Evolutionary conservation across 441 rosid genomes (phyloP), one percentile per base, ranked within the genome.

Genomic region (Brassica balearica): DNA sequence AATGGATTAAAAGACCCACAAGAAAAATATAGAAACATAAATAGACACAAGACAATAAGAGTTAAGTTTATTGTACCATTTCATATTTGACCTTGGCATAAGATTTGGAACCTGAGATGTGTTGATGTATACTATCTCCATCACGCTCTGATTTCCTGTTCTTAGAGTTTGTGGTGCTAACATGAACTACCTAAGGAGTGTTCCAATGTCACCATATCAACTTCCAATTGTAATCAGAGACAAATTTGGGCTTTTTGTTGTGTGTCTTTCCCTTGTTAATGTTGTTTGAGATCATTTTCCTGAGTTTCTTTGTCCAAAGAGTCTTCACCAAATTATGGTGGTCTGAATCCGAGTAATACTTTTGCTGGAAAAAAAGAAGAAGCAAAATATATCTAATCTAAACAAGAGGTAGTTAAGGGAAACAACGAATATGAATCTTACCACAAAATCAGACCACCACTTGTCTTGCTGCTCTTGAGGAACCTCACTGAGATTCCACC

Each of bases 121-220:
- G 68, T 32, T 63, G 23, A 63, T 29, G 68, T 0, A 63, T 8
- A 27, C 22, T 11, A 64, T 64, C 68, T 34, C 25, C 68, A 64
- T 22, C 48, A 34, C 23, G 25, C 1, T 32, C 62, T 0, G n/a
- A 29, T 64, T 64, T 64, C 6, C 22, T 4, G 23, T 64, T 64
- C 3, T 32, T 3, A 0, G 48, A 64, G 48, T 64, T 32, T 15
- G 68, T 63, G 3, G 19, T 29, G 43, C 67, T 63, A 63, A 63
- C 15, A 63, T 63, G 43, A 63, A 29, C 11, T 1, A 6, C 12
- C 2, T 56, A 1, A 0, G 3, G 1, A 2, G 62, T 56, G 5
- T 56, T 56, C n/a, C 27, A 58, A 5, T 58, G 63, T 0, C 63
- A 0, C 29, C 63, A 20, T n/a, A 58, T 58, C 6, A 58, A 58